phyloP scores from a whole-genome alignment of 2,329 filamentous ascomycete species.

The Camillea tinctor region DNA sequence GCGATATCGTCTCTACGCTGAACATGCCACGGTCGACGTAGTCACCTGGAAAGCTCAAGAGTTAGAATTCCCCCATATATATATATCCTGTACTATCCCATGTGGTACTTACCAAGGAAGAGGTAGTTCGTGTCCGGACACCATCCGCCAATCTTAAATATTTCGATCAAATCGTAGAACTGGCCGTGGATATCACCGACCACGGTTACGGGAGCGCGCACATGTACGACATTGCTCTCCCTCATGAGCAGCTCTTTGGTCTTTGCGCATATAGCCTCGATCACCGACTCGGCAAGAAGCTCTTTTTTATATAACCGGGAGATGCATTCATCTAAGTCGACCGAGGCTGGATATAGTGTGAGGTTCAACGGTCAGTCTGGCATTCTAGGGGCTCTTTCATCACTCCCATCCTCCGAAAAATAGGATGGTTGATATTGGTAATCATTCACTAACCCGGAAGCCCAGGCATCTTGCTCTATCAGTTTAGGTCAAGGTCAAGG shows the following conservation, averaged over 20 bases:
- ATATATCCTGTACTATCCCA: not conserved
- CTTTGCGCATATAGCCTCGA: conserved; percentile 99
- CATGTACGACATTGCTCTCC: conserved; percentile 99
- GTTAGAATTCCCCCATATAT: conserved; percentile 7
- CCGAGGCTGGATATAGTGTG: conserved; percentile 64
- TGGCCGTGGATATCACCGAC: conserved; percentile 98
- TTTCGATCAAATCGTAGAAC: conserved; percentile 98
- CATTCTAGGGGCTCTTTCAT: conserved; percentile 7
- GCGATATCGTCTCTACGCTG: conserved; percentile 96
- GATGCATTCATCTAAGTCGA: conserved; percentile 99
- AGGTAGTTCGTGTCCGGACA: conserved; percentile 98
- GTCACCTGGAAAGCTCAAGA: conserved; percentile 62
- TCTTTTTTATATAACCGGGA: conserved; percentile 95
- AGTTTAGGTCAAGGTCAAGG: not conserved
- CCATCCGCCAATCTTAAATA: conserved; percentile 96
- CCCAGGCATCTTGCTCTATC: conserved; percentile 50
- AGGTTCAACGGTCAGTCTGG: conserved; percentile 10
- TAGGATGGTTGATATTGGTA: not conserved
- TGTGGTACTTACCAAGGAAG: conserved; percentile 69
- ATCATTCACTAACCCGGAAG: conserved; percentile 51
- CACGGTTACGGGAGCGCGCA: conserved; percentile 90
- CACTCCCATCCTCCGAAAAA: not conserved
- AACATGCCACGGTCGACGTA: conserved; percentile 99
- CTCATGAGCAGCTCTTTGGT: conserved; percentile 99
- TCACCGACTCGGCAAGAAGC: conserved; percentile 92